phyloP scores from a whole-genome alignment of 2,329 filamentous ascomycete genomes.

The Elsinoe batatas region DNA sequence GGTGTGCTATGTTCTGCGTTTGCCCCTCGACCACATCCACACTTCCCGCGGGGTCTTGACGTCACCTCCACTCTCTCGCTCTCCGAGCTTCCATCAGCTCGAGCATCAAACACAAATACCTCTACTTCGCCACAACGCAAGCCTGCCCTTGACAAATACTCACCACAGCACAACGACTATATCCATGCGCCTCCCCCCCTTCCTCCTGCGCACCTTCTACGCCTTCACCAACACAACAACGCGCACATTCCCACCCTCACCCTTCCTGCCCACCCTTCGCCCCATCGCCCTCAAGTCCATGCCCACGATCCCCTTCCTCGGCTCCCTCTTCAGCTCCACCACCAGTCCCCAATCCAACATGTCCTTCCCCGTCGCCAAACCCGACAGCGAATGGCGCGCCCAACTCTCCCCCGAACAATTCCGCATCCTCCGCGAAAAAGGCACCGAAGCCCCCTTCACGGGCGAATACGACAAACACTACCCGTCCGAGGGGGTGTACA shows the following conservation, averaged over 20 bases:
- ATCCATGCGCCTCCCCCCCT: conserved; percentile 41
- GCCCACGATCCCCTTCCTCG: conserved; percentile 68
- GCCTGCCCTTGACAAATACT: not conserved
- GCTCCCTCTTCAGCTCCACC: conserved; percentile 60
- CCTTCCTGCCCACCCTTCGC: conserved; percentile 28
- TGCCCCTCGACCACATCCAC: too few species aligned
- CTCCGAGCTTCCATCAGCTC: conserved; percentile 7
- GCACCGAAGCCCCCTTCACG: conserved; percentile 71
- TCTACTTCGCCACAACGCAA: not conserved
- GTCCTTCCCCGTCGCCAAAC: conserved; percentile 71
- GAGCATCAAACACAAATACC: not conserved
- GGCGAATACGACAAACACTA: conserved; percentile 85
- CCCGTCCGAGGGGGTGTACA: conserved; percentile 65
- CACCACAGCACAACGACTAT: not conserved
- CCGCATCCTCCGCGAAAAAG: conserved; percentile 81
- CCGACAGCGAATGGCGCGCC: conserved; percentile 78
- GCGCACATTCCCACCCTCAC: conserved; percentile 23
- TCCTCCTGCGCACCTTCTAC: conserved; percentile 40
- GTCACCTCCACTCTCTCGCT: conserved; percentile 4
- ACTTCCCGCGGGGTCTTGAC: not conserved
- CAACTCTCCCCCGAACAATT: conserved; percentile 85
- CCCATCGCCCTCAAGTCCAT: conserved; percentile 49
- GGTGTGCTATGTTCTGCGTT: too few species aligned
- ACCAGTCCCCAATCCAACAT: conserved; percentile 44
- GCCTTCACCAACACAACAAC: conserved; percentile 37